A percentile compares a stretch with the other conserved stretches of the same genome.
These are phyloP conservation scores for Pseudogymnoascus sp. DNA, from an alignment of 2,329 filamentous ascomycete genomes.

Conservation along the genomic window DNA sequence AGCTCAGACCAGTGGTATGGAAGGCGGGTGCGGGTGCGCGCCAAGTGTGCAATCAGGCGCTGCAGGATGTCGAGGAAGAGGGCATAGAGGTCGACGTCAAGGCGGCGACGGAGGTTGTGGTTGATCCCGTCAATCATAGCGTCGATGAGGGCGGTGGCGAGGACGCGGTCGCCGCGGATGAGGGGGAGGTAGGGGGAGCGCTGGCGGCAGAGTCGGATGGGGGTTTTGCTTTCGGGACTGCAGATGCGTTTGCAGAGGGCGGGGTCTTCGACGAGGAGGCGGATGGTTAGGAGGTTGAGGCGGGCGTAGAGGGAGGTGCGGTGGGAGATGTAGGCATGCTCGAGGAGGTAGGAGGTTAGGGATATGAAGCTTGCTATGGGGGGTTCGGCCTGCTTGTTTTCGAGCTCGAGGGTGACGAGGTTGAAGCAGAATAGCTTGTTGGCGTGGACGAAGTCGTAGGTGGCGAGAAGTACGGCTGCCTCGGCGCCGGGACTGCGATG, in stretches of 20 bases:
- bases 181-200: conserved; percentile 76
- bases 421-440: conserved; percentile 94
- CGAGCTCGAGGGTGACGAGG: conserved; percentile 57
- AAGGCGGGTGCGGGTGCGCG: conserved; percentile 71
- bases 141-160: conserved; percentile 73
- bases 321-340: conserved; percentile 79
- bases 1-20: conserved; percentile 92
- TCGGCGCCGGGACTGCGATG: conserved; percentile 62
- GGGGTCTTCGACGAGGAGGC: conserved; percentile 80
- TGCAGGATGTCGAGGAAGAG: conserved; percentile 75
- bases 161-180: conserved; percentile 61
- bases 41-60: conserved; percentile 75
- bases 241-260: conserved; percentile 76
- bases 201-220: conserved; percentile 81
- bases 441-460: conserved; percentile 87
- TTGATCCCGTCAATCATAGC: conserved; percentile 85
- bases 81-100: conserved; percentile 80
- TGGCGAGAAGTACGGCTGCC: conserved; percentile 71
- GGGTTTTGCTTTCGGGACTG: conserved; percentile 63
- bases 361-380: conserved; percentile 80
- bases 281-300: conserved; percentile 75
- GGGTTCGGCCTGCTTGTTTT: conserved; percentile 56
- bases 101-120: conserved; percentile 78
- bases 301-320: conserved; percentile 77
- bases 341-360: conserved; percentile 82